Evolutionary conservation across 306 rosid species (phyloP), one percentile per base, ranked within the genome.

Genomic region (Dalbergia cochinchinensis): DNA sequence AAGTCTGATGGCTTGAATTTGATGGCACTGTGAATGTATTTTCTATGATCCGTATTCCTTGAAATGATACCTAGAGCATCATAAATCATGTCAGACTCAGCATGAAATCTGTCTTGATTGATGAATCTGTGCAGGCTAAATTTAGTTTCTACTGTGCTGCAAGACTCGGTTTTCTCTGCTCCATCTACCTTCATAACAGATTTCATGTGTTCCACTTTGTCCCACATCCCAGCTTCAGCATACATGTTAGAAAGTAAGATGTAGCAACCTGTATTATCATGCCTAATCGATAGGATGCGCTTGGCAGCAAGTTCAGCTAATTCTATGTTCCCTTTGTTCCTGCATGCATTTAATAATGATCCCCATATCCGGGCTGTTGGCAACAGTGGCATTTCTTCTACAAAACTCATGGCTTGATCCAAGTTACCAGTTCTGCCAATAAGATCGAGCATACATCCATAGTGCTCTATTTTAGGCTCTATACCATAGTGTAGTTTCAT

Each of bases 311-410:
- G 78, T 71, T 88, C 87, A 8, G 91, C 90, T 12, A 82, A 78
- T 54, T 88, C 89, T 55, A 89, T 78, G 74, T 87, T 82, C 82
- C 86, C 65, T 70, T 75, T 78, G 57, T 88, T 86, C 74, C 87
- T 88, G 53, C 89, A 71, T 15, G 94, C 92, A 47, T 81, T 80
- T 14, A 88, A 78, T 54, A 90, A 83, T 1, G 92, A 86, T 9
- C 92, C 94, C 92, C 92, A 90, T 20, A 90, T 86, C 64, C 87
- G 66, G 20, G 90, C 92, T 7, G 90, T 85, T 20, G 88, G 87
- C 34, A 31, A 65, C 83, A 90, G 41, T 13, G 87, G 80, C 84
- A 87, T 85, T 78, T 82, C 83, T 5, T 87, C 79, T 16, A 90
- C 82, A 61, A 90, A 88, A 31, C 22, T 64, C 85, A 79, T 74